Evolutionary conservation across 176 grass and related monocot species (phyloP).

Genomic region (Musa acuminata): DNA sequence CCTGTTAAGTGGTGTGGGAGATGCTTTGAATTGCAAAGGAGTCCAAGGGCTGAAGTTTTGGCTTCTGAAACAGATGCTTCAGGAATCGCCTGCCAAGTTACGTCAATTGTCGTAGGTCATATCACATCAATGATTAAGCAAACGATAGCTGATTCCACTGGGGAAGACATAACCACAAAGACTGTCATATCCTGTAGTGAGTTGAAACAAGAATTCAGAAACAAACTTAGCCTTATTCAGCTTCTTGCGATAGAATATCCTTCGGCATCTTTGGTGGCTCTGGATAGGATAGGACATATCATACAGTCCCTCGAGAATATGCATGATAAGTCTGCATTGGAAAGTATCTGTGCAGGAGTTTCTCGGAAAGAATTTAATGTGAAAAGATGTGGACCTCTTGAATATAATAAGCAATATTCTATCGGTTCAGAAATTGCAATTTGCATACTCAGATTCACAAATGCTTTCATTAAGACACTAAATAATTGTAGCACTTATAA

Average conservation of each 20-base stretch:
- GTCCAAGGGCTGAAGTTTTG: slow-evolving; percentile 22
- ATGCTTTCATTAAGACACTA: slow-evolving; percentile 42
- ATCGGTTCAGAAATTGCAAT: slow-evolving; percentile 26
- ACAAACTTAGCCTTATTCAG: slow-evolving; percentile 37
- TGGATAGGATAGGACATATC: slow-evolving; percentile 45
- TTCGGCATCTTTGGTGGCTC: slow-evolving; percentile 34
- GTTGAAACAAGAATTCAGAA: slow-evolving; percentile 30
- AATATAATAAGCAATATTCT: slow-evolving; percentile 12
- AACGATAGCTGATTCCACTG: slow-evolving; percentile 12
- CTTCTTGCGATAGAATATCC: slow-evolving; percentile 52
- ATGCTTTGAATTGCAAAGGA: slow-evolving; percentile 17
- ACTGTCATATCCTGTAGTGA: slow-evolving; percentile 15
- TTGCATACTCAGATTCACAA: slow-evolving; percentile 44
- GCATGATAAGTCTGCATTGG: slow-evolving; percentile 25
- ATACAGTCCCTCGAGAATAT: slow-evolving; percentile 35
- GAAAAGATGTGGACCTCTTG: neutral
- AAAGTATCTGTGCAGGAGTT: slow-evolving; percentile 9
- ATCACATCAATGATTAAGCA: slow-evolving; percentile 32
- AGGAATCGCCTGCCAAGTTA: slow-evolving; percentile 29
- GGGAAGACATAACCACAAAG: slow-evolving; percentile 14
- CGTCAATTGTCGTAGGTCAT: slow-evolving; percentile 34
- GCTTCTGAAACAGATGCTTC: slow-evolving; percentile 27
- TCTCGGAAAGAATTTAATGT: slow-evolving; percentile 17
- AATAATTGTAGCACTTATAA: slow-evolving; percentile 23
- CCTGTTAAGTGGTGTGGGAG: slow-evolving; percentile 14